Base-by-base conservation (phyloP, 169 alveolate species). In the Babesia ovata region DNA sequence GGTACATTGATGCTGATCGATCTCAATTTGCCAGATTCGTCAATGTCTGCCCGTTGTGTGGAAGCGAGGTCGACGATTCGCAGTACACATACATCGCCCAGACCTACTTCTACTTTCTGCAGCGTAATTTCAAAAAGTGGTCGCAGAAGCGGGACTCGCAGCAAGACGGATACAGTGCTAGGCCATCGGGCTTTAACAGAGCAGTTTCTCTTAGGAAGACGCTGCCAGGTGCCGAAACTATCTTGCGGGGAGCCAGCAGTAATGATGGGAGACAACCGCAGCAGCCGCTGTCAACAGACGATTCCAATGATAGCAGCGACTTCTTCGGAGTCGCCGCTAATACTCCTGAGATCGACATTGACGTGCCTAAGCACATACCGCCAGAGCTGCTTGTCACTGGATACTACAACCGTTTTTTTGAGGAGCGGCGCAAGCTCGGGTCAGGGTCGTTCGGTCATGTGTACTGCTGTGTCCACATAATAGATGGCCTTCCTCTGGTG, bases 361-460 rank as follows among this genome's bases (percentile, higher is more conserved):
- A 79, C 14, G 63, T 49, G 21, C 86, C 85, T 2, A 65, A 63
- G 33, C 63, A 81, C 54, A 88, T 88, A n/a, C 93, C 93, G 33
- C 75, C 82, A 33, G 93, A 90, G 53, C 44, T 91, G 24, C 71
- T 92, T 58, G 84, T 92, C 59, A 91, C 95, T 28, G 95, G 95
- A 39, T 92, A 92, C 81, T 92, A 92, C 79, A 36, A 63, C 39
- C 65, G 92, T 12, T 92, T 92, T 61, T 92, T 92, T 46, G 78
- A 75, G 14, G 95, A 92, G 76, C 74, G 71, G 39, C 58, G 53
- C 42, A 85, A 86, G 58, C 86, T 92, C n/a, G 95, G 95, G 14
- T 73, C 91, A 46, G 95, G 95, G 29, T 84, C 91, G 46, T 88
- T 69, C 63, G 95, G 95, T 13, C 93, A 85, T 54, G 95, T 92